Percentiles rank a stretch among this genome's conserved stretches.
Evolutionary conservation across 768 basidiomycete genomes (phyloP).

Genomic region (Inosperma sp.): DNA sequence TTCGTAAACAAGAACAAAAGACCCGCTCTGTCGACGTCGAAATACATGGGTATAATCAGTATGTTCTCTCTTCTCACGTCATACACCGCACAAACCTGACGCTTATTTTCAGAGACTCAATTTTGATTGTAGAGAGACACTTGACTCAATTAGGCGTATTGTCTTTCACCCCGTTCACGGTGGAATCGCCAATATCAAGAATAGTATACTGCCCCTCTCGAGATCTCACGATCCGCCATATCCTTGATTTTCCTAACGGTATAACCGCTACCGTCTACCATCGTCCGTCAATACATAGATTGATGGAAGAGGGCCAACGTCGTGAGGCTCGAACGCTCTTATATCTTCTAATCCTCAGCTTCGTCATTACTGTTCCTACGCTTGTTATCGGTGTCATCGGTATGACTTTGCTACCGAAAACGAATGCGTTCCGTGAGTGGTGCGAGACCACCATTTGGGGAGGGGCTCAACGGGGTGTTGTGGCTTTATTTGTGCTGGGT

Average conservation of each 20-base stretch:
- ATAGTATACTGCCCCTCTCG: constrained; percentile 50
- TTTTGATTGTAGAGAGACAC: constrained; percentile 26
- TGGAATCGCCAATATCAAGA: constrained; percentile 36
- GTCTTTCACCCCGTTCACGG: constrained; percentile 36
- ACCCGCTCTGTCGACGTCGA: neutral
- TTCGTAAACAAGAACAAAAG: neutral
- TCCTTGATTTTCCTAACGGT: constrained; percentile 37
- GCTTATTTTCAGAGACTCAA: constrained; percentile 5
- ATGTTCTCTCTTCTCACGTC: neutral
- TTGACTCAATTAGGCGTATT: constrained; percentile 33
- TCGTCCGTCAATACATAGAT: constrained; percentile 60
- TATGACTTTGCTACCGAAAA: constrained; percentile 57
- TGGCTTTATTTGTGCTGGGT: constrained; percentile 62
- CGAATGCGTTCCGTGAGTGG: constrained; percentile 44
- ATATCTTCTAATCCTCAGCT: constrained; percentile 49
- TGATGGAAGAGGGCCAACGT: constrained; percentile 50
- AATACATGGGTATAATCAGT: neutral
- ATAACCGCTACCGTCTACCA: constrained; percentile 41
- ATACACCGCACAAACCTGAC: neutral
- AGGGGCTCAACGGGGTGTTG: constrained; percentile 55
- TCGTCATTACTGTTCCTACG: constrained; percentile 68
- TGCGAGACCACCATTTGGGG: constrained; percentile 59
- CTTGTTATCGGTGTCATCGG: constrained; percentile 76
- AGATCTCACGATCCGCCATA: constrained; percentile 63
- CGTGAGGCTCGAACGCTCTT: constrained; percentile 55